Conservation (phyloP, 1,284 basidiomycete species). For the Rhizoctonia solani region DNA sequence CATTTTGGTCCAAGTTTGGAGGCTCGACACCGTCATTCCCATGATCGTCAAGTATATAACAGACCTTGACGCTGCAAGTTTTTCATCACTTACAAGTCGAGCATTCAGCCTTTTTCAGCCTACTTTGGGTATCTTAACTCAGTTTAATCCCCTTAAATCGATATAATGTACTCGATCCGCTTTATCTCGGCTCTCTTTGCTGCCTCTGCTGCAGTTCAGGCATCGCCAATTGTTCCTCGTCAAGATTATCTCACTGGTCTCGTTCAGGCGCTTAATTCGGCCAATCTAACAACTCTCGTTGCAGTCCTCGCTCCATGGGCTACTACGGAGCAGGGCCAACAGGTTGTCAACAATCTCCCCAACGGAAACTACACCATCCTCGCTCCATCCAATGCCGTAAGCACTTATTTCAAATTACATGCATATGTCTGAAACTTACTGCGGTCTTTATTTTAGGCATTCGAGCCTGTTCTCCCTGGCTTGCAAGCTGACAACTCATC, state of each 20-base stretch:
- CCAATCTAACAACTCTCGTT: slow-evolving; percentile 44
- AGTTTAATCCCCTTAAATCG: too few species aligned
- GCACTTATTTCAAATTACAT: slow-evolving; percentile 42
- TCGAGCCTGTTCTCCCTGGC: slow-evolving; percentile 43
- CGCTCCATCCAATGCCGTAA: slow-evolving; percentile 48
- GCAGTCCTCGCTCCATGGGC: slow-evolving; percentile 41
- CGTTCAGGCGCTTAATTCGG: slow-evolving; percentile 32
- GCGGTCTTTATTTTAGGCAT: slow-evolving; percentile 49
- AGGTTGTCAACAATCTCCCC: slow-evolving; percentile 41
- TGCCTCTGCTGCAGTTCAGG: too few species aligned
- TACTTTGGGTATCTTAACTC: too few species aligned
- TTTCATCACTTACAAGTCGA: too few species aligned
- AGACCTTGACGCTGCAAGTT: too few species aligned
- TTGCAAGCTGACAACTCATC: slow-evolving; percentile 6
- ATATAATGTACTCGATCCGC: too few species aligned
- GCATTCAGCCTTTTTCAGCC: too few species aligned
- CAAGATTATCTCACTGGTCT: slow-evolving; percentile 29
- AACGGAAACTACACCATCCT: slow-evolving; percentile 47
- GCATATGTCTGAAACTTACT: slow-evolving; percentile 43
- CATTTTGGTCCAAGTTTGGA: too few species aligned
- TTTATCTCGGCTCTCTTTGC: too few species aligned
- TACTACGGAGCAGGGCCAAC: slow-evolving; percentile 43
- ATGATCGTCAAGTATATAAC: too few species aligned
- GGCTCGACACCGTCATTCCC: too few species aligned
- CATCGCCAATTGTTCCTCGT: too few species aligned